Percentiles rank a stretch among this genome's conserved stretches.
Conservation (phyloP, 768 basidiomycete species). For the Asterophora lycoperdoides region DNA sequence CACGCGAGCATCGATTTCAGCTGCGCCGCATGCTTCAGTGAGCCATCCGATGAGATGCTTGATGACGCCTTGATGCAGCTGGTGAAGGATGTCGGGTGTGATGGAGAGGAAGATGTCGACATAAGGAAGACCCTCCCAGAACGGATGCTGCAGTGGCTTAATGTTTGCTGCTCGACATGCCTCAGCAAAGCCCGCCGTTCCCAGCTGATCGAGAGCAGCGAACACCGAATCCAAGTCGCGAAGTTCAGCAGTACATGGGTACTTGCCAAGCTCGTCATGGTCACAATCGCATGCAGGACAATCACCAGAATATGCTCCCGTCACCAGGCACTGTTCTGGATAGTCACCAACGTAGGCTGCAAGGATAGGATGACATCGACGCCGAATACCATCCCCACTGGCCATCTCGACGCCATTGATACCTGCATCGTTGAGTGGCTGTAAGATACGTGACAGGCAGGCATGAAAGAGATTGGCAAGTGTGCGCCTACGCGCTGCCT, state of each 20-base stretch:
- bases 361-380: slow-evolving; percentile 34
- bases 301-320: slow-evolving; percentile 20
- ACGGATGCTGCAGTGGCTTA: slow-evolving; percentile 23
- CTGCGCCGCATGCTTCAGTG: slow-evolving; percentile 14
- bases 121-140: slow-evolving; percentile 27
- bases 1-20: slow-evolving; percentile 33
- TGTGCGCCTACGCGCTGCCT: slow-evolving; percentile 21
- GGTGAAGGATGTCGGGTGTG: slow-evolving; percentile 32
- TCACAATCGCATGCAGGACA: slow-evolving; percentile 24
- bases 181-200: slow-evolving; percentile 4
- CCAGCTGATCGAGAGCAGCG: slow-evolving; percentile 24
- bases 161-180: slow-evolving; percentile 19
- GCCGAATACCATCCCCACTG: slow-evolving; percentile 32
- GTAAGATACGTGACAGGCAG: slow-evolving; percentile 26
- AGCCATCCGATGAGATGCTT: slow-evolving; percentile 33
- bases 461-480: slow-evolving; percentile 35
- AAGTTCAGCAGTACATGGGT: not conserved
- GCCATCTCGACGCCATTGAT: slow-evolving; percentile 19
- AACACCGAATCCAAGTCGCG: slow-evolving; percentile 16
- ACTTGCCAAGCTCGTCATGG: slow-evolving; percentile 17
- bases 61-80: slow-evolving; percentile 31
- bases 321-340: slow-evolving; percentile 41
- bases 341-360: slow-evolving; percentile 37
- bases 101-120: slow-evolving; percentile 21
- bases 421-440: slow-evolving; percentile 25